Evolutionary conservation across 345 rosid genomes (phyloP).

Genomic region (Carallia brachiata): DNA sequence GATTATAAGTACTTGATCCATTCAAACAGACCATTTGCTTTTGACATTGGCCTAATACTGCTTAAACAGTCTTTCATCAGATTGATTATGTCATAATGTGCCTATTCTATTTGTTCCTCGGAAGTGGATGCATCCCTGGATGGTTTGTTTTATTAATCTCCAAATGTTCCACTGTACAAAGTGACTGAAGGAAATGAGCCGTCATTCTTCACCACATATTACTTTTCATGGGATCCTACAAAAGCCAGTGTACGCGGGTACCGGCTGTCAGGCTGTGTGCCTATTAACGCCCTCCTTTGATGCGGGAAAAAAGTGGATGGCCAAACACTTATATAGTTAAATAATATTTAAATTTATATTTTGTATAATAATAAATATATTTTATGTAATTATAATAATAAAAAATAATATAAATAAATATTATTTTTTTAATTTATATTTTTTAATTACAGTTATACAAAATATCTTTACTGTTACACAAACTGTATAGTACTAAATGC

Average conservation of each 20-base stretch:
- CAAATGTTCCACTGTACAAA: slow-evolving; percentile 82
- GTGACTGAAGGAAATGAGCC: slow-evolving; percentile 97
- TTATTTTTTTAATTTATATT: too few relatives aligned
- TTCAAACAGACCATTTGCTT: slow-evolving; percentile 50
- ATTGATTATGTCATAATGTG: slow-evolving; percentile 4
- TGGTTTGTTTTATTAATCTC: slow-evolving; percentile 47
- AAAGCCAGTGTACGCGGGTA: slow-evolving; percentile 64
- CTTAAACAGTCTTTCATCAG: slow-evolving; percentile 12
- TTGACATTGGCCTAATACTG: slow-evolving; percentile 89
- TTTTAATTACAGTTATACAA: too few relatives aligned
- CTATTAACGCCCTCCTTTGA: too few relatives aligned
- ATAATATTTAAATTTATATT: too few relatives aligned
- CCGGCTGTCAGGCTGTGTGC: too few relatives aligned
- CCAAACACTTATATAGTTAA: too few relatives aligned
- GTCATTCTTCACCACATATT: slow-evolving; percentile 70
- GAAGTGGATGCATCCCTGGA: slow-evolving; percentile 74
- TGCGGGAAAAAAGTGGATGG: too few relatives aligned
- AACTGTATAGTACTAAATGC: too few relatives aligned
- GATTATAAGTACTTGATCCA: slow-evolving; percentile 11
- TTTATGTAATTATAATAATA: too few relatives aligned
- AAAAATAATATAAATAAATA: too few relatives aligned
- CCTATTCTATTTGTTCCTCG: slow-evolving; percentile 20
- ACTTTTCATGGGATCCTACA: slow-evolving; percentile 84
- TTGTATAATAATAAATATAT: too few relatives aligned
- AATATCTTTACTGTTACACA: too few relatives aligned